Evolutionary conservation across 2,329 filamentous ascomycete species (phyloP).

Genomic region (Colletotrichum echinochloae): DNA sequence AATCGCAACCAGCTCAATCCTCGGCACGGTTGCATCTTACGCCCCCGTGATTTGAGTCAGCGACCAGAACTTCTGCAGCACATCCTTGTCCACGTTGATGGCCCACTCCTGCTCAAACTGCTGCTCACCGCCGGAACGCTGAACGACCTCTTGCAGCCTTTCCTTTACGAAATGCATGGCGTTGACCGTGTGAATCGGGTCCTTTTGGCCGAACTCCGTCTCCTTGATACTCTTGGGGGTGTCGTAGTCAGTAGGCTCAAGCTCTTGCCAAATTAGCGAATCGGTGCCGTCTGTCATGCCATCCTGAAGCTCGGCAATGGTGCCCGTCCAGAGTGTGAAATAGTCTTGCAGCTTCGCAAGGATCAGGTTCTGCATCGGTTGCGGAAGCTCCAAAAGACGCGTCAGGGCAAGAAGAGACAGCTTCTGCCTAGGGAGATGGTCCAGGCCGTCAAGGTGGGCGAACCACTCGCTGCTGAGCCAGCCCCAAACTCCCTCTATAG

Average conservation of each 20-base stretch:
- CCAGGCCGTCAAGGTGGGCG: conserved; percentile 74
- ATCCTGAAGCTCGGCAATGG: conserved; percentile 74
- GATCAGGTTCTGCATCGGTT: conserved; percentile 68
- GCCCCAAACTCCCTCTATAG: conserved; percentile 64
- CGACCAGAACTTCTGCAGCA: conserved; percentile 70
- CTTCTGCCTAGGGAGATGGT: conserved; percentile 74
- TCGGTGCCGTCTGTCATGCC: conserved; percentile 65
- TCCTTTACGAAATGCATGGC: conserved; percentile 73
- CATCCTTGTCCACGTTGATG: conserved; percentile 80
- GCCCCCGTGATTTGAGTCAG: conserved; percentile 22
- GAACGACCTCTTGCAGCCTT: conserved; percentile 70
- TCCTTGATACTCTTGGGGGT: conserved; percentile 67
- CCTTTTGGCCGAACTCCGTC: conserved; percentile 65
- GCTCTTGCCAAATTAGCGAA: conserved; percentile 60
- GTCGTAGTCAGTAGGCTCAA: conserved; percentile 64
- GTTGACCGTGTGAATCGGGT: conserved; percentile 76
- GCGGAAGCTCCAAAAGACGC: conserved; percentile 73
- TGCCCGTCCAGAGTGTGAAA: conserved; percentile 80
- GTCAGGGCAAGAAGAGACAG: conserved; percentile 80
- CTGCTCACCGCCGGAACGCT: conserved; percentile 71
- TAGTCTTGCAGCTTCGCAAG: conserved; percentile 76
- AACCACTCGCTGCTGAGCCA: conserved; percentile 77
- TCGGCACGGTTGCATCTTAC: background rate
- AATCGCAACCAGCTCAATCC: conserved; percentile 2
- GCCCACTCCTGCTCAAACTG: conserved; percentile 76